Evolutionary conservation across 768 basidiomycete species (phyloP).

Genomic region (Chlorophyllum brunneum): DNA sequence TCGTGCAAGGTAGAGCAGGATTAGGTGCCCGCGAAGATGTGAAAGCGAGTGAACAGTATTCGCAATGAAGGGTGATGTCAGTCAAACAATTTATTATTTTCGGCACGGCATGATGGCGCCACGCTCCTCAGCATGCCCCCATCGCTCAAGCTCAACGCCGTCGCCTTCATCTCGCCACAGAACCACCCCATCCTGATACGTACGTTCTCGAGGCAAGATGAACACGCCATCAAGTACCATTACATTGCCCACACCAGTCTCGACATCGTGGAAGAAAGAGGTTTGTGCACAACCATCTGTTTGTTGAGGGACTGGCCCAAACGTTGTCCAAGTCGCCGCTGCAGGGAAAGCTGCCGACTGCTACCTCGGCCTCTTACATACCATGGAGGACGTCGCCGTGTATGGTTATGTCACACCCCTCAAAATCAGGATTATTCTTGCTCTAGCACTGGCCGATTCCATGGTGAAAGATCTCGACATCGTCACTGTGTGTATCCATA

Average conservation of each 20-base stretch:
- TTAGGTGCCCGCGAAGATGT: too few relatives aligned
- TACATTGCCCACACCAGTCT: constrained; percentile 89
- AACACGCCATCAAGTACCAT: constrained; percentile 72
- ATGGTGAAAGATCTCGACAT: constrained; percentile 81
- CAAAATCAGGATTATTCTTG: constrained; percentile 83
- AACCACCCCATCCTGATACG: constrained; percentile 81
- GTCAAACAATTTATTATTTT: too few relatives aligned
- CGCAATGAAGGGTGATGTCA: too few relatives aligned
- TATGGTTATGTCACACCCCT: constrained; percentile 90
- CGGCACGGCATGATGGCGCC: too few relatives aligned
- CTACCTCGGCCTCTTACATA: constrained; percentile 82
- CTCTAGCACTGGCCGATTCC: constrained; percentile 74
- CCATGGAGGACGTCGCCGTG: constrained; percentile 91
- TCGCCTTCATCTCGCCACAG: constrained; percentile 81
- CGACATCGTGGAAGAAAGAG: constrained; percentile 89
- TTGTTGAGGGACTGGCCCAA: background rate
- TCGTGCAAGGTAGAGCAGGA: too few relatives aligned
- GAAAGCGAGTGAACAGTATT: too few relatives aligned
- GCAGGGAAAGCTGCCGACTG: constrained; percentile 67
- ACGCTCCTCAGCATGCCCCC: constrained; percentile 57
- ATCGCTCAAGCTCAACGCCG: constrained; percentile 70
- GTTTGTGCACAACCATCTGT: constrained; percentile 38
- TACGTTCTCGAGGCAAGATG: constrained; percentile 57
- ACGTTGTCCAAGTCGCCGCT: constrained; percentile 31
- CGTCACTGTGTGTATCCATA: constrained; percentile 49